Evolutionary conservation across 2,329 filamentous ascomycete genomes (phyloP).

Genomic region (Pseudogymnoascus sp.): DNA sequence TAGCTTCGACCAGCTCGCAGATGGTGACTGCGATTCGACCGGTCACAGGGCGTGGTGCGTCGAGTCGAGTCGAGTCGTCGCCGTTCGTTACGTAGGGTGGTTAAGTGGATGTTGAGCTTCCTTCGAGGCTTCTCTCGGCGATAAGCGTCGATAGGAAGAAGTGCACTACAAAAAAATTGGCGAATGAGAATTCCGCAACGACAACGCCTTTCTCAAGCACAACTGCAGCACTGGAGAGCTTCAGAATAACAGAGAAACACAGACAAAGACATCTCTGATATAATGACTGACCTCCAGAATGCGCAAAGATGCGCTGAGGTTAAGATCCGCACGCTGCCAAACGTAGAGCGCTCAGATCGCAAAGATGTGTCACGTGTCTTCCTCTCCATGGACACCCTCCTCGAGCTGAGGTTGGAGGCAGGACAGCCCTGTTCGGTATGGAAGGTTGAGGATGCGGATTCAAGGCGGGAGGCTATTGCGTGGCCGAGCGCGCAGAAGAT

Average conservation of each 20-base stretch:
- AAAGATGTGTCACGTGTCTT: slow-evolving; percentile 30
- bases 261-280: neutral
- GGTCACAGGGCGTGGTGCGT: neutral
- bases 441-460: slow-evolving; percentile 30
- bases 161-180: slow-evolving; percentile 7
- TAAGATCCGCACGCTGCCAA: slow-evolving; percentile 27
- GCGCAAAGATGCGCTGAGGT: slow-evolving; percentile 28
- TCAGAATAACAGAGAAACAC: neutral
- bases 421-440: slow-evolving; percentile 53
- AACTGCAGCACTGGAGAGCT: neutral
- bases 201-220: neutral
- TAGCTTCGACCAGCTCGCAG: slow-evolving; percentile 28
- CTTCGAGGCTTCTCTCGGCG: neutral
- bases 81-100: neutral
- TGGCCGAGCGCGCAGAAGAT: slow-evolving; percentile 58
- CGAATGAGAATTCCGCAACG: slow-evolving; percentile 2
- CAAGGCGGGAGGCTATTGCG: slow-evolving; percentile 45
- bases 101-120: neutral
- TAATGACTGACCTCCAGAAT: slow-evolving; percentile 22
- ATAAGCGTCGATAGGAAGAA: slow-evolving; percentile 10
- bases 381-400: slow-evolving; percentile 39
- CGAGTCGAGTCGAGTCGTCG: neutral
- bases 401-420: slow-evolving; percentile 47
- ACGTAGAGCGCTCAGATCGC: slow-evolving; percentile 28
- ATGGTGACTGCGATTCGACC: slow-evolving; percentile 23